phyloP scores from a whole-genome alignment of 2,329 filamentous ascomycete species.

The Aureobasidium musti region DNA sequence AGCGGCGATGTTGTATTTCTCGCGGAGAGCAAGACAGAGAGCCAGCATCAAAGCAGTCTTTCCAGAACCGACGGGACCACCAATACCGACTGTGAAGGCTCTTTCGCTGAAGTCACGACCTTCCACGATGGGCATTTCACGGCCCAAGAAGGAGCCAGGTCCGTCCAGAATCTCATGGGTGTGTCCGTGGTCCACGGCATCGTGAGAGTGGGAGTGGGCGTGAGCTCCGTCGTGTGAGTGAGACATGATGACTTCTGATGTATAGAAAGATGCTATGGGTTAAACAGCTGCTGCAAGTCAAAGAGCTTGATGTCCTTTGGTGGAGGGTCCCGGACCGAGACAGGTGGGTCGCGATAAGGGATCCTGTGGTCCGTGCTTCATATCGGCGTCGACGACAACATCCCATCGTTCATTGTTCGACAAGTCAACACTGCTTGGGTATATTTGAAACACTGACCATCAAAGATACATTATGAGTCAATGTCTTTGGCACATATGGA shows the following conservation, averaged over 20 bases:
- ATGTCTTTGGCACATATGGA: too few species aligned
- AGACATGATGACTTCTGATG: neutral
- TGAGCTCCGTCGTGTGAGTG: constrained; percentile 53
- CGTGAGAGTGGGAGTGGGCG: constrained; percentile 42
- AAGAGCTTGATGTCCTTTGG: constrained; percentile 7
- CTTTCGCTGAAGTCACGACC: constrained; percentile 84
- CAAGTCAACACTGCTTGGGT: neutral
- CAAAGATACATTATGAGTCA: too few species aligned
- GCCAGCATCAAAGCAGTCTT: constrained; percentile 97
- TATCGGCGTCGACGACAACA: constrained; percentile 15
- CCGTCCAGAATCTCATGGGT: constrained; percentile 94
- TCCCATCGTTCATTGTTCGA: neutral
- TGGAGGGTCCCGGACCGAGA: constrained; percentile 7
- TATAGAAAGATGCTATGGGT: neutral
- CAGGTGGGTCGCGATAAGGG: constrained; percentile 15
- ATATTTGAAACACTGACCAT: neutral
- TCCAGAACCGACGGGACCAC: constrained; percentile 93
- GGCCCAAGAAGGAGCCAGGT: constrained; percentile 82
- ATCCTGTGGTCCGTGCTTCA: neutral
- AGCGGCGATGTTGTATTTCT: constrained; percentile 81
- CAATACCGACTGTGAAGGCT: constrained; percentile 96
- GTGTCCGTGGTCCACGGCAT: constrained; percentile 76
- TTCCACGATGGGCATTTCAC: constrained; percentile 92
- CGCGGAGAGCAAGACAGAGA: constrained; percentile 80
- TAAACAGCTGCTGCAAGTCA: neutral